Evolutionary conservation across 805 yeast genomes (phyloP).

Genomic region (Pichia pseudocactophila): DNA sequence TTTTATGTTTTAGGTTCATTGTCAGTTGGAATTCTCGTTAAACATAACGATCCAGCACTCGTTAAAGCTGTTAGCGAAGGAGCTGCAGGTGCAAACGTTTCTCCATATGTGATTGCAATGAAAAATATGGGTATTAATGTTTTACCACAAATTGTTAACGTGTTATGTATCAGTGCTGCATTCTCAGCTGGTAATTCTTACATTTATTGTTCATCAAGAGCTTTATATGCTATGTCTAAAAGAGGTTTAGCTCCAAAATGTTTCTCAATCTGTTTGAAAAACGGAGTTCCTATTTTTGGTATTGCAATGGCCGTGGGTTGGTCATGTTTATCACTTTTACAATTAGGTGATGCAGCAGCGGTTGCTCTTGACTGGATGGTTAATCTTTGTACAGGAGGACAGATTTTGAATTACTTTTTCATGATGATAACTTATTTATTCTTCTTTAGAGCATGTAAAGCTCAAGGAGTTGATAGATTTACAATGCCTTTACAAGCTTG

Average conservation of each 20-base stretch:
- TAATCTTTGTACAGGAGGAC: constrained; percentile 25
- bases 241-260: constrained; percentile 67
- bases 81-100: constrained; percentile 69
- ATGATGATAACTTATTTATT: constrained; percentile 45
- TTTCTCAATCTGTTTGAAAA: constrained; percentile 50
- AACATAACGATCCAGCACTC: constrained; percentile 57
- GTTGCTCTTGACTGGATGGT: constrained; percentile 27
- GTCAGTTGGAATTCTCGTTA: constrained; percentile 69
- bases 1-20: constrained; percentile 69
- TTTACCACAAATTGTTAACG: constrained; percentile 74
- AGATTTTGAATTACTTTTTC: constrained; percentile 21
- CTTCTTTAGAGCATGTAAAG: constrained; percentile 53
- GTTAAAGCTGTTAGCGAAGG: constrained; percentile 48
- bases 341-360: constrained; percentile 27
- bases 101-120: constrained; percentile 84
- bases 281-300: constrained; percentile 44
- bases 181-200: constrained; percentile 81
- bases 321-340: constrained; percentile 26
- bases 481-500: constrained; percentile 40
- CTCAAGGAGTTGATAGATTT: constrained; percentile 42
- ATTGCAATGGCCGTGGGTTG: constrained; percentile 27
- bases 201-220: constrained; percentile 60
- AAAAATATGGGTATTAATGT: constrained; percentile 53
- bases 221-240: constrained; percentile 60
- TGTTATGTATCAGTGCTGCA: constrained; percentile 61